Percentiles rank a stretch among this genome's conserved stretches.
Conservation (phyloP, 805 yeast genomes). For the Yarrowia keelungensis region DNA sequence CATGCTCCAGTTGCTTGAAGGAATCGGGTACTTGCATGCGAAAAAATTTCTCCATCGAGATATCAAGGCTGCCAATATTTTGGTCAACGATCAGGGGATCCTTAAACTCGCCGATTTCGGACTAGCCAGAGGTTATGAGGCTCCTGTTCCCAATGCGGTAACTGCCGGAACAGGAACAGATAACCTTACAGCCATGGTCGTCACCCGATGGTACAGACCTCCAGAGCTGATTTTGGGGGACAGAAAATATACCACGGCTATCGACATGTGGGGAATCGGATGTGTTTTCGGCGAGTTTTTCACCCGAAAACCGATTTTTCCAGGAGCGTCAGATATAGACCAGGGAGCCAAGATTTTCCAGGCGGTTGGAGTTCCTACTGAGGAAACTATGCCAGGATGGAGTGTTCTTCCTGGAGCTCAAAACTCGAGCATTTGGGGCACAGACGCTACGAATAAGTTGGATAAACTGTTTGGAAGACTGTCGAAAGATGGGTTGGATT, state of each 20-base stretch:
- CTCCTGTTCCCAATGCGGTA: conserved; percentile 60
- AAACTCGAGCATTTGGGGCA: conserved; percentile 42
- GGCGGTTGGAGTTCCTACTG: conserved; percentile 79
- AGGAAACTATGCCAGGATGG: conserved; percentile 66
- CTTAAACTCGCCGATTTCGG: conserved; percentile 97
- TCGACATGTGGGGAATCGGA: conserved; percentile 97
- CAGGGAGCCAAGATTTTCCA: conserved; percentile 84
- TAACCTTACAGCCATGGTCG: conserved; percentile 73
- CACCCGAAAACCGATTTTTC: conserved; percentile 78
- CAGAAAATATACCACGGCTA: conserved; percentile 86
- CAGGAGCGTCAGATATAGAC: conserved; percentile 84
- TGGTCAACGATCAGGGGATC: conserved; percentile 75
- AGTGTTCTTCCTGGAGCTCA: conserved; percentile 58
- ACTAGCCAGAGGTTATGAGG: conserved; percentile 77
- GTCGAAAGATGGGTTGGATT: conserved; percentile 41
- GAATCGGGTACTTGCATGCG: conserved; percentile 80
- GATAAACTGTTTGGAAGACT: conserved; percentile 14
- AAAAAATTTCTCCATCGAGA: conserved; percentile 78
- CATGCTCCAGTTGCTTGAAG: conserved; percentile 76
- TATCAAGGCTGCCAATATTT: conserved; percentile 93
- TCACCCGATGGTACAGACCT: conserved; percentile 97
- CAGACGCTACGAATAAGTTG: conserved; percentile 30
- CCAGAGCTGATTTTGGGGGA: conserved; percentile 92
- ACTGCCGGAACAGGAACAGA: conserved; percentile 54
- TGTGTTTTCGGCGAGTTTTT: conserved; percentile 94